These are phyloP conservation scores for Globisporangium sylvaticum DNA, from an alignment of 352 stramenopile species.

Conservation along the genomic window DNA sequence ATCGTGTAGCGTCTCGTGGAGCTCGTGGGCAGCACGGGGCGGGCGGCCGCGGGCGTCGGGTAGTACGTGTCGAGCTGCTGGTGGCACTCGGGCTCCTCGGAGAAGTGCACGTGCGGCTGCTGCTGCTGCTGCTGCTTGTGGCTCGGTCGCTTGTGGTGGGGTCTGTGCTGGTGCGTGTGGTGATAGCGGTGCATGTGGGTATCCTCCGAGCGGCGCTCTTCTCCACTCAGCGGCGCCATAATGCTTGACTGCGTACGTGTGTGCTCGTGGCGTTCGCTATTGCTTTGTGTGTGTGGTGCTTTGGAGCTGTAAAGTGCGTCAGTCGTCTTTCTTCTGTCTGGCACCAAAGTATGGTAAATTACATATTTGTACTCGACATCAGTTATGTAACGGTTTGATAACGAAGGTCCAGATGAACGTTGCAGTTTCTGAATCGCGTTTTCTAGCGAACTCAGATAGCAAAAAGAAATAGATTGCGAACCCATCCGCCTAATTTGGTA, in stretches of 20 bases:
- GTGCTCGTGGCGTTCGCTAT: background rate
- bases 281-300: slow-evolving; percentile 6
- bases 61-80: slow-evolving; percentile 42
- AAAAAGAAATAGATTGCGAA: background rate
- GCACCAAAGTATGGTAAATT: background rate
- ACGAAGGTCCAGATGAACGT: background rate
- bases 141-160: background rate
- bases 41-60: slow-evolving; percentile 29
- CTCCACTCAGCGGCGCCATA: slow-evolving; percentile 10
- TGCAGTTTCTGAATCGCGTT: background rate
- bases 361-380: background rate
- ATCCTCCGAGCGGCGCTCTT: background rate
- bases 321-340: background rate
- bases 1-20: slow-evolving; percentile 47
- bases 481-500: background rate
- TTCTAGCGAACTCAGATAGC: background rate
- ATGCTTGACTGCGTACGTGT: background rate
- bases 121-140: background rate
- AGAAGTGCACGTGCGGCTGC: slow-evolving; percentile 45
- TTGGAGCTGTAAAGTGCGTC: background rate
- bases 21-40: slow-evolving; percentile 39
- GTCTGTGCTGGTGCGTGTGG: too few relatives aligned
- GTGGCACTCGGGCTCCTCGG: slow-evolving; percentile 29
- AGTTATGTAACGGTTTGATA: background rate
- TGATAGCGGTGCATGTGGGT: background rate